A percentile compares a stretch with the other conserved stretches of the same genome.
Evolutionary conservation across 352 stramenopile genomes (phyloP).

Genomic region (Stramenopiles sp.): DNA sequence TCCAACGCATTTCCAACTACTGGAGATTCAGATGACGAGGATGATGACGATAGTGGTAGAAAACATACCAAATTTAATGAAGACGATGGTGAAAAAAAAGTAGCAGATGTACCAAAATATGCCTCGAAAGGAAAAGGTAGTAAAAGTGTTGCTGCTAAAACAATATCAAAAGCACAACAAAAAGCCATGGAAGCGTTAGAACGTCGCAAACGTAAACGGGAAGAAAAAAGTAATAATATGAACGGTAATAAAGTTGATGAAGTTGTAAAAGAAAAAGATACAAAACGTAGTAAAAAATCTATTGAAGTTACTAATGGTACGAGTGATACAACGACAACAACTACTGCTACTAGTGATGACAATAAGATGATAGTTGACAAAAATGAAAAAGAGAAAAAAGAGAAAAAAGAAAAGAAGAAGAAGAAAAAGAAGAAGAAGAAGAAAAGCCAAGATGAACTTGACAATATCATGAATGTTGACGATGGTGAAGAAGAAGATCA

Average conservation of each 20-base stretch:
- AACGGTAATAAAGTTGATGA: background rate
- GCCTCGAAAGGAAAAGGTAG: background rate
- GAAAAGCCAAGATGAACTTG: slow-evolving; percentile 40
- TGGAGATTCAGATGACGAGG: slow-evolving; percentile 34
- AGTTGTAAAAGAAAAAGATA: background rate
- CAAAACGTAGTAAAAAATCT: background rate
- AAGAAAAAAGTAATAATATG: background rate
- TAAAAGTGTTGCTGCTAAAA: background rate
- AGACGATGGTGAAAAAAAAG: slow-evolving; percentile 26
- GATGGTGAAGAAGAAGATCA: slow-evolving; percentile 27
- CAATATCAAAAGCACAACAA: background rate
- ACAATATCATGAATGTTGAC: slow-evolving; percentile 43
- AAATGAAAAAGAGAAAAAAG: background rate
- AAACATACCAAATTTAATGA: slow-evolving; percentile 21
- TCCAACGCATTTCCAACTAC: slow-evolving; percentile 59
- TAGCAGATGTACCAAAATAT: slow-evolving; percentile 16
- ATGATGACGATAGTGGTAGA: slow-evolving; percentile 24
- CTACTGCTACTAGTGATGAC: background rate
- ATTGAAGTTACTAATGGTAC: background rate
- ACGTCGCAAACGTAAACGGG: background rate
- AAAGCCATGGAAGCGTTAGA: background rate
- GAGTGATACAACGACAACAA: background rate
- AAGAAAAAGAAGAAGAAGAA: slow-evolving; percentile 58
- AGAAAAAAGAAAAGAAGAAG: slow-evolving; percentile 20
- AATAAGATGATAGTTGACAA: background rate